Evolutionary conservation across 2,329 filamentous ascomycete genomes (phyloP).

Genomic region (Orbilia ellipsospora): DNA sequence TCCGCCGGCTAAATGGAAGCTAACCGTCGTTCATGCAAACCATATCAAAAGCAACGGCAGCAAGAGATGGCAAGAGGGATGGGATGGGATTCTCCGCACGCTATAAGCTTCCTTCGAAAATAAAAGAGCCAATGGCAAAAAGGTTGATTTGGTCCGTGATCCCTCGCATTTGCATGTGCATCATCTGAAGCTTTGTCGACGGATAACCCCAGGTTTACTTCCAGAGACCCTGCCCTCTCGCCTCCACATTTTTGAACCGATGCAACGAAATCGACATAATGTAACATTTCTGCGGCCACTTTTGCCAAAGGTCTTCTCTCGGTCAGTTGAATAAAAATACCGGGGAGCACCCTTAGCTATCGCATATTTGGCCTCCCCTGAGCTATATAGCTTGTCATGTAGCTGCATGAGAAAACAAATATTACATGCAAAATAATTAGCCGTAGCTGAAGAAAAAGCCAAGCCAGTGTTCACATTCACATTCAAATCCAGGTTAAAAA

Average conservation of each 20-base stretch:
- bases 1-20: conserved; percentile 55
- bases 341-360: conserved; percentile 26
- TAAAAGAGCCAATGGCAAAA: no score
- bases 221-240: conserved; percentile 37
- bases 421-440: conserved; percentile 12
- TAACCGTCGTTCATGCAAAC: conserved; percentile 33
- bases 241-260: conserved; percentile 42
- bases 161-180: conserved; percentile 16
- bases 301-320: conserved; percentile 17
- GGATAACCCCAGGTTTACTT: conserved; percentile 48
- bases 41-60: no score
- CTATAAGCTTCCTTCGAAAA: background rate
- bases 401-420: conserved; percentile 6
- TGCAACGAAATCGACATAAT: conserved; percentile 15
- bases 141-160: conserved; percentile 26
- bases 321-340: conserved; percentile 15
- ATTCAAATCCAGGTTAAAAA: no score
- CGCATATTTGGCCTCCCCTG: conserved; percentile 20
- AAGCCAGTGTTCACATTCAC: no score
- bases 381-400: conserved; percentile 8
- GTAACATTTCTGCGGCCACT: conserved; percentile 41
- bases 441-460: conserved; percentile 13
- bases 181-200: conserved; percentile 42
- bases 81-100: conserved; percentile 28
- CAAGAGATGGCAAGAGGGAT: background rate